Conservation (phyloP, 2,329 filamentous ascomycete species). For the Epichloe gansuensis region DNA sequence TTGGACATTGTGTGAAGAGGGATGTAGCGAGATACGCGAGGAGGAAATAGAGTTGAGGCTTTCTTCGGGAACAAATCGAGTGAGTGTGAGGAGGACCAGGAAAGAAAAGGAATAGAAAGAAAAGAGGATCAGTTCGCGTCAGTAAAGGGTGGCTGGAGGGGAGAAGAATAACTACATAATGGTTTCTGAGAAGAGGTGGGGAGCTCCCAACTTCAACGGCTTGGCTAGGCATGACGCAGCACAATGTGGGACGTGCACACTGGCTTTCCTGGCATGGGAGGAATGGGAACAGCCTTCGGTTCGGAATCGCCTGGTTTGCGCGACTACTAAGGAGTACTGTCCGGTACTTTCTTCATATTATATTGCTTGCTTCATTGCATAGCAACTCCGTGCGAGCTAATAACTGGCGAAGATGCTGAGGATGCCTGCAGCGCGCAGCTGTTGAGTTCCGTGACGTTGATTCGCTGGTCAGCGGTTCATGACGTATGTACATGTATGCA, state of each 20-base stretch:
- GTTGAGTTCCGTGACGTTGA: neutral
- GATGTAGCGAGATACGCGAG: neutral
- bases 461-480: conserved; percentile 4
- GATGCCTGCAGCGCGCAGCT: conserved; percentile 1
- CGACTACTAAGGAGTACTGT: too few relatives aligned
- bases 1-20: conserved; percentile 28
- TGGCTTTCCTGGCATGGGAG: too few relatives aligned
- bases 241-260: neutral
- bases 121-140: too few relatives aligned
- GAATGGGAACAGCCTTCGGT: too few relatives aligned
- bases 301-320: too few relatives aligned
- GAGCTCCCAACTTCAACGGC: neutral
- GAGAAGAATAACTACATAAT: neutral
- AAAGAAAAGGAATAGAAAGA: neutral
- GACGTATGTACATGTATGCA: conserved; percentile 4
- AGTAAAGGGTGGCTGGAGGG: neutral
- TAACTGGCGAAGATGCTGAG: neutral
- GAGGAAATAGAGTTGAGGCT: neutral
- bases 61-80: neutral
- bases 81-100: neutral
- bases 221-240: neutral
- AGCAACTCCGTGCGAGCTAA: neutral
- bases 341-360: too few relatives aligned
- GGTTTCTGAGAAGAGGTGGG: neutral
- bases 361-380: neutral